Evolutionary conservation across 108 stramenopile species (phyloP), one percentile per base, ranked within the genome.

Genomic region (Fragilaria radians): DNA sequence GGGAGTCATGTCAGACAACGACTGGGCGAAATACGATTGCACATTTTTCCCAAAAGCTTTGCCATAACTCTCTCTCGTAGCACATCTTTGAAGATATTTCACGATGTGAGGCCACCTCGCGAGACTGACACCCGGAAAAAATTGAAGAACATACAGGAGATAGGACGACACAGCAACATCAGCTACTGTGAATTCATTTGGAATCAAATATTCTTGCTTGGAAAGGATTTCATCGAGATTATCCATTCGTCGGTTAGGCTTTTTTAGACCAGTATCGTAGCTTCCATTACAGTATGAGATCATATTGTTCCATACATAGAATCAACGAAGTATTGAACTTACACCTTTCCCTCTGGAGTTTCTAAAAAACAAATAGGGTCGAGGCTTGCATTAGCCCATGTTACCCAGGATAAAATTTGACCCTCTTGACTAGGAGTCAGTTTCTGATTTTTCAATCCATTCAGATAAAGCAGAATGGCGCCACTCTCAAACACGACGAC

Each of bases 341-440:
- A 74, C 66, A 90, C 87, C 61, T 86, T 89, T 0, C 92, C 92
- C 4, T 88, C 69, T 2, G 80, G 83, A 18, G 85, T 88, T 72
- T 94, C 89, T 52, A 85, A 50, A 59, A 95, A 95, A 55, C 89
- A 90, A 61, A 95, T 84, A 22, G 85, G 82, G 76, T 95, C 90
- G 70, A 95, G 77, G 5, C 67, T 67, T 0, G 90, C 83, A 70
- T 95, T 95, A 26, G 94, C 94, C 90, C 90, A 85, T 19, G 79
- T 60, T 57, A 92, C 81, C 94, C 94, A 95, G 9, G 79, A 78
- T 0, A 68, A 46, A 23, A 86, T 63, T 3, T 69, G 67, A 29
- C 79, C 80, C 25, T 52, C 65, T 60, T 61, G 42, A 7, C 48
- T 62, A 31, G 36, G 52, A 11, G 72, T 49, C 18, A 65, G 32